Evolutionary conservation across 305 asterid genomes (phyloP).

Genomic region (Fraxinus angustifolia): DNA sequence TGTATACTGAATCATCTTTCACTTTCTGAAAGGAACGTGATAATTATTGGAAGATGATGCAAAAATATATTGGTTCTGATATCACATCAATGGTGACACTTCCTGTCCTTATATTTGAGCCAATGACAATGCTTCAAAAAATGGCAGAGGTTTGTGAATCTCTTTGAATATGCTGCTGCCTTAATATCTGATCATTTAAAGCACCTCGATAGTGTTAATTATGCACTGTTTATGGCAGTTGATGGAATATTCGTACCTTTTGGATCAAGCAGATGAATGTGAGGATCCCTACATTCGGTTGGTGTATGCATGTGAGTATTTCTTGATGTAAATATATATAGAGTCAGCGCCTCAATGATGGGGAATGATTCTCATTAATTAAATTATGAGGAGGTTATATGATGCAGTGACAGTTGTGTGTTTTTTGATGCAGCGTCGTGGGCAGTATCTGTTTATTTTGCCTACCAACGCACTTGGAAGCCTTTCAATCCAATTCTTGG

Average conservation of each 20-base stretch:
- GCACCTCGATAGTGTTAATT: constrained; percentile 17
- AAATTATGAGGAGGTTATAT: neutral
- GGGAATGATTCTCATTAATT: neutral
- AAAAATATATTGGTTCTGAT: constrained; percentile 71
- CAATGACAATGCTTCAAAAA: constrained; percentile 88
- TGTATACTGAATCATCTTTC: constrained; percentile 30
- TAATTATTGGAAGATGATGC: constrained; percentile 80
- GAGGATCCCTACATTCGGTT: constrained; percentile 74
- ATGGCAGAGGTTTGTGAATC: constrained; percentile 72
- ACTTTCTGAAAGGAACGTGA: constrained; percentile 62
- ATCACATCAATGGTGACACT: constrained; percentile 83
- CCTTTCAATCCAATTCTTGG: constrained; percentile 89
- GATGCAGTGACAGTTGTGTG: constrained; percentile 13
- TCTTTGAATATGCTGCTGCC: constrained; percentile 18
- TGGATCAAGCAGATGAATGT: constrained; percentile 73
- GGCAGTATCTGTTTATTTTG: constrained; percentile 73
- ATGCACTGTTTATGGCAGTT: constrained; percentile 44
- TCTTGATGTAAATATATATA: constrained; percentile 15
- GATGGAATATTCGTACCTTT: constrained; percentile 71
- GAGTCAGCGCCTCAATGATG: neutral
- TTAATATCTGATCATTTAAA: neutral
- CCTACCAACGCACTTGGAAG: constrained; percentile 82
- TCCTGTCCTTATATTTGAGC: constrained; percentile 81
- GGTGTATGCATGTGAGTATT: constrained; percentile 59
- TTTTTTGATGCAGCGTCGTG: constrained; percentile 58